Evolutionary conservation across 2,329 filamentous ascomycete species (phyloP).

Genomic region (Pleoardoris graminearum): DNA sequence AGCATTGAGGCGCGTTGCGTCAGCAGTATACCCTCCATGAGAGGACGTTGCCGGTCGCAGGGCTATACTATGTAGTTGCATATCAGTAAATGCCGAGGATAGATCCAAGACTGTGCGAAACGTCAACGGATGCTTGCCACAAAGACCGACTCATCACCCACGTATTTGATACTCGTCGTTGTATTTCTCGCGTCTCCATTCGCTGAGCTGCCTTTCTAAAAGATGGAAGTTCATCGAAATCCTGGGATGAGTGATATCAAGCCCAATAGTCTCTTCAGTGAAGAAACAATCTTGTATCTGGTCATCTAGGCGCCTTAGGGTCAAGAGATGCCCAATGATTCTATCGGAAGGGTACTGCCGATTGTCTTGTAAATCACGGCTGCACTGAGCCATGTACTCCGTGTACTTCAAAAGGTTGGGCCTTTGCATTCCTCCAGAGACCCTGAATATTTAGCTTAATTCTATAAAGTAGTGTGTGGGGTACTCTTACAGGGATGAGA

Average conservation of each 20-base stretch:
- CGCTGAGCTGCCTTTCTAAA: conserved; percentile 31
- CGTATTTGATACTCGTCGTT: conserved; percentile 22
- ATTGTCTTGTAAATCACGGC: conserved; percentile 19
- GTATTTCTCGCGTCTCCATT: conserved; percentile 25
- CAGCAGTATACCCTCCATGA: neutral
- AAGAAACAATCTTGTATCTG: conserved; percentile 37
- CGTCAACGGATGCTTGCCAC: neutral
- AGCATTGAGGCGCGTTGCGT: conserved; percentile 27
- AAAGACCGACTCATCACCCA: conserved; percentile 9
- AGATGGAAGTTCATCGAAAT: conserved; percentile 36
- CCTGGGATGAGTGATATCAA: conserved; percentile 32
- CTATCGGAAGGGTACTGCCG: conserved; percentile 34
- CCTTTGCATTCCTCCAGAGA: conserved; percentile 34
- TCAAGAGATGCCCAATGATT: conserved; percentile 27
- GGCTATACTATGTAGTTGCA: conserved; percentile 32
- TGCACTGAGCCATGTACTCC: conserved; percentile 35
- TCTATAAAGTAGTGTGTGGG: too few relatives aligned
- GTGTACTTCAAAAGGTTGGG: conserved; percentile 38
- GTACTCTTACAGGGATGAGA: conserved; percentile 35
- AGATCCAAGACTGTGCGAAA: conserved; percentile 28
- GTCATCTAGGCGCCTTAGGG: conserved; percentile 37
- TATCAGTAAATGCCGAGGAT: conserved; percentile 31
- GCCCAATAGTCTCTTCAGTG: conserved; percentile 20
- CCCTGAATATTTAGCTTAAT: conserved; percentile 17
- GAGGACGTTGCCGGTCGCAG: conserved; percentile 20